These are phyloP conservation scores for Termitomyces sp. DNA, from an alignment of 768 basidiomycete species.

Conservation along the genomic window DNA sequence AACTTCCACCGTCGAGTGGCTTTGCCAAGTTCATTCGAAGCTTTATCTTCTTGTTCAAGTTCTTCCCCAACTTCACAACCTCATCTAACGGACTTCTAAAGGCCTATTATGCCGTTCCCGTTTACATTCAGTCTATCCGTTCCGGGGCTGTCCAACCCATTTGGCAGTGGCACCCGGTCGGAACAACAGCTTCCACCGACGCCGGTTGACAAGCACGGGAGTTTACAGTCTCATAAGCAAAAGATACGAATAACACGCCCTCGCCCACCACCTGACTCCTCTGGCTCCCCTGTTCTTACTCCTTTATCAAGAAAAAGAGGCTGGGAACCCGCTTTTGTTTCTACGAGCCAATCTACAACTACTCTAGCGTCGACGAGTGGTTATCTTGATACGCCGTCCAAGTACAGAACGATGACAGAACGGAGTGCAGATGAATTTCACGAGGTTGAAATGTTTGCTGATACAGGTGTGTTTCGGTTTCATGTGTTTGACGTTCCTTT, in stretches of 20 bases:
- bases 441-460: constrained; percentile 19
- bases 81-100: not conserved
- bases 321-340: constrained; percentile 65
- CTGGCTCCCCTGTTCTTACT: constrained; percentile 21
- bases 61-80: constrained; percentile 5
- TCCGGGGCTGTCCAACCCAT: constrained; percentile 68
- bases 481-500: not conserved
- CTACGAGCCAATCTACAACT: constrained; percentile 50
- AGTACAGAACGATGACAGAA: constrained; percentile 44
- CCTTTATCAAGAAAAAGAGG: constrained; percentile 37
- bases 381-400: constrained; percentile 68
- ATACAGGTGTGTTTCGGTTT: constrained; percentile 16
- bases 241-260: constrained; percentile 19
- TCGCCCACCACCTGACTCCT: constrained; percentile 17
- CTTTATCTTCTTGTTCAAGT: not conserved
- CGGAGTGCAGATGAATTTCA: constrained; percentile 19
- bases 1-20: not conserved
- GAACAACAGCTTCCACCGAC: constrained; percentile 18
- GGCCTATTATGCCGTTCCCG: constrained; percentile 51
- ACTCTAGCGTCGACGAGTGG: constrained; percentile 55
- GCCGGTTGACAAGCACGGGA: constrained; percentile 13
- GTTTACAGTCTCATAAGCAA: constrained; percentile 16
- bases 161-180: constrained; percentile 24
- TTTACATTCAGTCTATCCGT: constrained; percentile 71
- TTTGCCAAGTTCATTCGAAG: not conserved